Base-by-base conservation (phyloP, 306 rosid genomes). In the Astragalus membranaceus region DNA sequence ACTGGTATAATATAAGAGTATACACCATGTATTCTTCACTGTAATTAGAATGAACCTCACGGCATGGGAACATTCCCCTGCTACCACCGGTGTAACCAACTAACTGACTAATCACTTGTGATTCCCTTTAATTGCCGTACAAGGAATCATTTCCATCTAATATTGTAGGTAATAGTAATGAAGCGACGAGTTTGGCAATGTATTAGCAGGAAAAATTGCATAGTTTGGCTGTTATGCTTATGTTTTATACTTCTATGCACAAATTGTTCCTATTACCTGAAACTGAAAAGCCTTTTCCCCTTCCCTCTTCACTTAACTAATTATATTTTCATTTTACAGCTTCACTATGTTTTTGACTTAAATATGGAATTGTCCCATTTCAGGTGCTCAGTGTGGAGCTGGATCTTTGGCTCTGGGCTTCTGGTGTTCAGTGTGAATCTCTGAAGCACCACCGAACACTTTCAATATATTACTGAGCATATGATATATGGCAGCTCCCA, bases 331-430 rank as follows among this genome's bases (percentile, higher is more conserved):
- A 59, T 69, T 65, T 44, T 50, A 6, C 43, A 11, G 8, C 46
- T 29, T 46, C 43, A 4, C 20, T 33, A 49, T 69, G 6, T 48
- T 5, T 76, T 13, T 37, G 60, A 42, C 67, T 64, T 37, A 68
- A 74, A 33, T 73, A 20, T 55, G 20, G 57, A 59, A 35, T 23
- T 52, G 14, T 16, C 69, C 52, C 73, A 39, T 52, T 82, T 69
- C 88, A 94, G 98, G 98, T 94, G 74, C 92, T 94, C 30, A 94
- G 98, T 29, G 91, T 94, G 82, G 98, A 94, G 89, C 79, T 94
- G 78, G 98, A 94, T 80, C 98, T 94, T 64, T 94, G 98, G 98
- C 97, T 94, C 50, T 94, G 98, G 98, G 90, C 97, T 39, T 76
- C 83, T 69, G 98, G 98, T 64, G 74, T 90, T 78, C 92, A 88